Conservation (phyloP, 495 filamentous ascomycete species). For the Penicillium flavigenum region DNA sequence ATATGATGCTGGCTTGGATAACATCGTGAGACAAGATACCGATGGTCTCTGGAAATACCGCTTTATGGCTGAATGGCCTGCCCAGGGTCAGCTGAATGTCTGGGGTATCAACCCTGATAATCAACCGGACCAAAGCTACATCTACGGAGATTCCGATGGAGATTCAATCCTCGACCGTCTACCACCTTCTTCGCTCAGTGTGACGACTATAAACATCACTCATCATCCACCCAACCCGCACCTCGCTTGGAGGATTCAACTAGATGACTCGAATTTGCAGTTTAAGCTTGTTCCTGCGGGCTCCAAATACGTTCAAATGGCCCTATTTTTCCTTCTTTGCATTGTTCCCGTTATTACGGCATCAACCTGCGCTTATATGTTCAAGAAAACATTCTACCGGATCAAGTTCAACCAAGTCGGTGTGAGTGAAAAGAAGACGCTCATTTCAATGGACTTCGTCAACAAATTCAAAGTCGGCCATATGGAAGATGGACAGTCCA, state of each 20-base stretch:
- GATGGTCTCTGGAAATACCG: constrained; percentile 60
- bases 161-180: constrained; percentile 64
- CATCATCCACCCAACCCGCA: constrained; percentile 53
- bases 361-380: constrained; percentile 53
- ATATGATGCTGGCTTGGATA: constrained; percentile 62
- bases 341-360: constrained; percentile 55
- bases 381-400: constrained; percentile 66
- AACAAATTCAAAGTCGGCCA: constrained; percentile 28
- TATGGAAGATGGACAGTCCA: constrained; percentile 23
- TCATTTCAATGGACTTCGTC: constrained; percentile 40
- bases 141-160: constrained; percentile 61
- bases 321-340: constrained; percentile 57
- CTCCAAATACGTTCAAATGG: constrained; percentile 55
- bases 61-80: constrained; percentile 66
- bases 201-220: constrained; percentile 62
- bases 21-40: constrained; percentile 52
- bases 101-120: constrained; percentile 71
- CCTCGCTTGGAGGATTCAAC: constrained; percentile 54
- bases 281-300: constrained; percentile 57
- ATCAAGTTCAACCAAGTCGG: constrained; percentile 71
- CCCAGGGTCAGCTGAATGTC: constrained; percentile 61
- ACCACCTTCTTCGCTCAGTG: constrained; percentile 57
- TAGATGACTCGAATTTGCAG: constrained; percentile 55
- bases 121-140: constrained; percentile 57
- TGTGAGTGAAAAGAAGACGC: constrained; percentile 49